These are phyloP conservation scores for Juglanconis sp. DNA, from an alignment of 2,329 filamentous ascomycete species.

Conservation along the genomic window DNA sequence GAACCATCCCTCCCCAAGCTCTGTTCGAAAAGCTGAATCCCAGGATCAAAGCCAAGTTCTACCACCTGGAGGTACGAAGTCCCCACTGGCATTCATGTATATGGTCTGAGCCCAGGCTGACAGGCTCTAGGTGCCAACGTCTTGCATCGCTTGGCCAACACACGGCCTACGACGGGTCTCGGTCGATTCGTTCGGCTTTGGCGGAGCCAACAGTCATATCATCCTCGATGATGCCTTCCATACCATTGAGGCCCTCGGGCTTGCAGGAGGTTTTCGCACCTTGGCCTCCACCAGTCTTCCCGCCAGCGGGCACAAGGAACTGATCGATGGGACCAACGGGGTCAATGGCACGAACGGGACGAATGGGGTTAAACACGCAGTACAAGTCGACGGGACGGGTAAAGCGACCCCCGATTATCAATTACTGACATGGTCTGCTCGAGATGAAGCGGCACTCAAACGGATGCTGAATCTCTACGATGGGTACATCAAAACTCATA, in stretches of 20 bases:
- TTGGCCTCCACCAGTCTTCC: not conserved
- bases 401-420: no score
- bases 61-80: not conserved
- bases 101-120: no score
- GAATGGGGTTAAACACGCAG: no score
- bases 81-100: no score
- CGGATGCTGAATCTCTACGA: no score
- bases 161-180: constrained; percentile 44
- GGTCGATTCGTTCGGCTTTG: constrained; percentile 57
- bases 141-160: constrained; percentile 39
- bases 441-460: no score
- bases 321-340: no score
- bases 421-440: no score
- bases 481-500: no score
- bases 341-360: no score
- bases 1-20: not conserved
- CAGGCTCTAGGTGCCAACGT: not conserved
- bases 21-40: not conserved
- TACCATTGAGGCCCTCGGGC: not conserved
- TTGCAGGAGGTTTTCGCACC: not conserved
- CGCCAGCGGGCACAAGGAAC: no score
- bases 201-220: constrained; percentile 53
- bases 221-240: constrained; percentile 8
- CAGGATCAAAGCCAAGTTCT: not conserved
- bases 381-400: no score